A percentile compares a stretch with the other conserved stretches of the same genome.
Evolutionary conservation across 495 filamentous ascomycete species (phyloP).

Genomic region (Letharia columbiana): DNA sequence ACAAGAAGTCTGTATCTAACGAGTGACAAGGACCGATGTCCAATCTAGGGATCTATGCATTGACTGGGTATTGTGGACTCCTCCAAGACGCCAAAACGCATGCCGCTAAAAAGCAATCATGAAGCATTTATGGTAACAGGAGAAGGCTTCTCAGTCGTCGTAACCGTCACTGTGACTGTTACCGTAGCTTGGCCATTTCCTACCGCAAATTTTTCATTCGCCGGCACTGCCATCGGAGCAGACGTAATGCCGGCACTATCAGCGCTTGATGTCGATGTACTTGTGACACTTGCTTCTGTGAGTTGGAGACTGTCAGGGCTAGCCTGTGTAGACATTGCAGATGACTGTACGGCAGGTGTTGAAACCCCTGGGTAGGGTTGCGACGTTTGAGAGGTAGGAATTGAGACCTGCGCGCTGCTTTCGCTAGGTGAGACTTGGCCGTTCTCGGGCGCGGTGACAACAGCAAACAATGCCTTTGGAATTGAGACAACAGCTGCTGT

Average conservation of each 20-base stretch:
- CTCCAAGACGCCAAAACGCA: background rate
- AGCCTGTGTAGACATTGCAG: background rate
- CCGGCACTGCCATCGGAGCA: background rate
- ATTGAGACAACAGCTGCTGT: background rate
- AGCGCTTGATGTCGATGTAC: background rate
- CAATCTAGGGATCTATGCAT: background rate
- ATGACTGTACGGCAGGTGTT: background rate
- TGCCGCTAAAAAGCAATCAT: background rate
- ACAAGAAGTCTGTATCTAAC: background rate
- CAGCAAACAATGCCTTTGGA: background rate
- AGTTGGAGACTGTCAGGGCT: background rate
- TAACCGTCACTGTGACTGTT: constrained; percentile 18
- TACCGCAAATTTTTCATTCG: constrained; percentile 7
- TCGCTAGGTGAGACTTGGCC: background rate
- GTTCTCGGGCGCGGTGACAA: background rate
- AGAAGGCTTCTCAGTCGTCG: constrained; percentile 12
- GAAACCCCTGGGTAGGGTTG: background rate
- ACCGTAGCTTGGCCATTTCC: background rate
- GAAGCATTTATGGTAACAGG: background rate
- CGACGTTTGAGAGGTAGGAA: background rate
- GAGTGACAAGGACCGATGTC: constrained; percentile 1
- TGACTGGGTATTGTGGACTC: background rate
- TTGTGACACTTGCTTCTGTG: background rate
- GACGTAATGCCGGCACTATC: background rate
- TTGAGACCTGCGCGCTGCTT: background rate